Evolutionary conservation across 2,329 filamentous ascomycete genomes (phyloP).

Genomic region (Rosellinia necatrix): DNA sequence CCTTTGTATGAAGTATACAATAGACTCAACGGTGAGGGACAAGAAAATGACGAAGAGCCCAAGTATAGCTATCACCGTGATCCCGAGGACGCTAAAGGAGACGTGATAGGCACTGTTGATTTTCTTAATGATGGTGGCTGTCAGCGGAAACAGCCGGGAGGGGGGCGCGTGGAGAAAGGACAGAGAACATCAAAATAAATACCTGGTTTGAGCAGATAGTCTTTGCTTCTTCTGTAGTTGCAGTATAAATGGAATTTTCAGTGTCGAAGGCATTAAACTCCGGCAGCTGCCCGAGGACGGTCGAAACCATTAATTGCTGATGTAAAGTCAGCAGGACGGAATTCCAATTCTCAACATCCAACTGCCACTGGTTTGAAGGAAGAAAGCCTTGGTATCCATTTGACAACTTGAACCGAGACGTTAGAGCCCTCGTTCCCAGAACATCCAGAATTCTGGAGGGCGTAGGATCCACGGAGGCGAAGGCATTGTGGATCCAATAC

Average conservation of each 20-base stretch:
- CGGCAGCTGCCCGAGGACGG: neutral
- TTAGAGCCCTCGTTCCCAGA: neutral
- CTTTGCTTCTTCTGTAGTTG: neutral
- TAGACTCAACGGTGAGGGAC: neutral
- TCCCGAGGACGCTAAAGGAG: slow-evolving; percentile 19
- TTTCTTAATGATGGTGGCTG: neutral
- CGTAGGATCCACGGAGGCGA: neutral
- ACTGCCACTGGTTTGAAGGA: neutral
- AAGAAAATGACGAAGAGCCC: slow-evolving; percentile 7
- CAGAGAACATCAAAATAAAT: no score
- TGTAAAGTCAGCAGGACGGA: neutral
- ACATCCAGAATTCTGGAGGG: neutral
- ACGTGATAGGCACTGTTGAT: slow-evolving; percentile 3
- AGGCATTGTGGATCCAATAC: neutral
- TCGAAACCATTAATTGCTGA: neutral
- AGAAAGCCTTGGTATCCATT: neutral
- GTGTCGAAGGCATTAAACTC: neutral
- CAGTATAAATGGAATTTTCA: neutral
- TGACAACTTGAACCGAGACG: neutral
- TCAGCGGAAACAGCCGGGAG: neutral
- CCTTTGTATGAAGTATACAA: neutral
- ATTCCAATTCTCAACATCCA: neutral
- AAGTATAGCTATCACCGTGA: neutral
- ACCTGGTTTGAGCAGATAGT: neutral
- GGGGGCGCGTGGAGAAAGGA: neutral